These are phyloP conservation scores for Sarocladium kiliense DNA, from an alignment of 2,329 filamentous ascomycete genomes.

Conservation along the genomic window DNA sequence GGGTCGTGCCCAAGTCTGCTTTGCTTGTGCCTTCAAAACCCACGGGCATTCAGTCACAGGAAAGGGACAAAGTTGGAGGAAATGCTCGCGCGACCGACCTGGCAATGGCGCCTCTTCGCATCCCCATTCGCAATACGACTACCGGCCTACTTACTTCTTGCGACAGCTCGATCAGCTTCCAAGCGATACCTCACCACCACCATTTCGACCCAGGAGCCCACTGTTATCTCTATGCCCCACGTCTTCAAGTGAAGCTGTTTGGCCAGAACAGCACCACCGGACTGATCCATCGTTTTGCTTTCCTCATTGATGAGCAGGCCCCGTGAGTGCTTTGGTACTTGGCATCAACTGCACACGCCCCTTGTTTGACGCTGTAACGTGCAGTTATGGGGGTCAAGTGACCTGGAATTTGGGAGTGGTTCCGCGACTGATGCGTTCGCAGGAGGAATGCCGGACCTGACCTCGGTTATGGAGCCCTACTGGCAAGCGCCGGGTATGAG, in stretches of 20 bases:
- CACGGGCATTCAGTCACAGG: no score
- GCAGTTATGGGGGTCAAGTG: neutral
- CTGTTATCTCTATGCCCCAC: neutral
- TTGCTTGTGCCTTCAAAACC: no score
- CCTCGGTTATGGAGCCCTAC: conserved; percentile 6
- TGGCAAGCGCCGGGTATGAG: conserved; percentile 3
- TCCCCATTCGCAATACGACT: neutral
- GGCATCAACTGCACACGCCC: neutral
- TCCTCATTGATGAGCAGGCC: neutral
- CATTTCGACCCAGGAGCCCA: neutral
- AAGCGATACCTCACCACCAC: neutral
- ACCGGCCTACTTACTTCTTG: neutral
- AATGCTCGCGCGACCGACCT: no score
- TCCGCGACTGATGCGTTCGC: neutral
- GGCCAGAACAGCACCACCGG: neutral
- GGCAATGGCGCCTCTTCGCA: neutral
- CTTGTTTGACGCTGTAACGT: neutral
- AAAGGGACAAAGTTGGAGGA: no score
- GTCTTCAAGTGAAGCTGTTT: neutral
- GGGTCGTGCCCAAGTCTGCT: no score
- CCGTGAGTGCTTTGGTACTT: neutral
- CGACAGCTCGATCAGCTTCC: neutral
- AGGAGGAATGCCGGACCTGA: conserved; percentile 1
- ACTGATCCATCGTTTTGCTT: neutral
- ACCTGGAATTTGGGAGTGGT: neutral